Evolutionary conservation across 768 basidiomycete genomes (phyloP).

Genomic region (Rubroboletus pulcherrimus): DNA sequence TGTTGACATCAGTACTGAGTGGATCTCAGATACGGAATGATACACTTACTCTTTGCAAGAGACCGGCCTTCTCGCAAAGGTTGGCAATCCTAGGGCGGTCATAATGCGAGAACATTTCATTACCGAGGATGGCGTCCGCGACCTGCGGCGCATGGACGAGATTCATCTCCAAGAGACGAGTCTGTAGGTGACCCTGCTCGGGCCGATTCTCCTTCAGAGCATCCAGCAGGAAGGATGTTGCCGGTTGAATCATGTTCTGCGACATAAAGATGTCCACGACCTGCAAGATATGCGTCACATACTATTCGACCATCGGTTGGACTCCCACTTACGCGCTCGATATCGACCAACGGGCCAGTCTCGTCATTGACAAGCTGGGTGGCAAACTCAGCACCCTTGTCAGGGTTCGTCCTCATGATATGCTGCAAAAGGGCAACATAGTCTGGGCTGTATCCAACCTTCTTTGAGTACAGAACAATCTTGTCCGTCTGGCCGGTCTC

Average conservation of each 20-base stretch:
- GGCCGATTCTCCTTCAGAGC: constrained; percentile 98
- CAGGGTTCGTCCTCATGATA: constrained; percentile 92
- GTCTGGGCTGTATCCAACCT: constrained; percentile 91
- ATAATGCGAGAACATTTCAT: constrained; percentile 97
- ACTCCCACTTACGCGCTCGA: constrained; percentile 67
- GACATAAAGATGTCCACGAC: constrained; percentile 99
- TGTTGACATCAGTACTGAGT: constrained; percentile 32
- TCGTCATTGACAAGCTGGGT: constrained; percentile 92
- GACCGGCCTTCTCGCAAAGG: constrained; percentile 95
- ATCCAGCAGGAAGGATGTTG: constrained; percentile 95
- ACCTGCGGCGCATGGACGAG: constrained; percentile 96
- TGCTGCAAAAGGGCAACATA: constrained; percentile 92
- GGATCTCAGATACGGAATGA: neutral
- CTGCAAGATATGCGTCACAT: constrained; percentile 32
- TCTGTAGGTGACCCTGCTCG: constrained; percentile 94
- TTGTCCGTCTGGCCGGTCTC: constrained; percentile 99
- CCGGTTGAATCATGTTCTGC: constrained; percentile 99
- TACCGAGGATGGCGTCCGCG: constrained; percentile 96
- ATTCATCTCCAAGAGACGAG: constrained; percentile 97
- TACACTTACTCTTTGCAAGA: constrained; percentile 78
- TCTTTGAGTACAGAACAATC: constrained; percentile 96
- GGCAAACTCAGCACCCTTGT: constrained; percentile 99
- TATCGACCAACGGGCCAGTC: constrained; percentile 83
- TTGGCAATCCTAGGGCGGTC: constrained; percentile 96
- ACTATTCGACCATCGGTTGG: neutral